Conservation (phyloP, 371 early-diverging fungal species). For the Saksenaea oblongispora region DNA sequence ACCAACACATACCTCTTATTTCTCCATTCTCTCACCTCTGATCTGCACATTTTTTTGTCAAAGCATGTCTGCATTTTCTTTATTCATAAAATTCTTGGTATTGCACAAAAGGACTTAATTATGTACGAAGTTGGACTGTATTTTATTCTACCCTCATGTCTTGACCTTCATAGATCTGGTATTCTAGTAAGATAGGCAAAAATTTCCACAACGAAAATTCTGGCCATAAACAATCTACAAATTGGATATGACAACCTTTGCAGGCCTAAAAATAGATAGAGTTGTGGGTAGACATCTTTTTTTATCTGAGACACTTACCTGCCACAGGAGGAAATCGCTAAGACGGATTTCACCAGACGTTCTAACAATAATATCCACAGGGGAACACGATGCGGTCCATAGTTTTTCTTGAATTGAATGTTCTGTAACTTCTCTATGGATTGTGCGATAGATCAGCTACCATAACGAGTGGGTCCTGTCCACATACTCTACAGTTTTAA, state of each 20-base stretch:
- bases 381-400: conserved; percentile 73
- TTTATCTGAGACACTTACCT: conserved; percentile 47
- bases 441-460: neutral
- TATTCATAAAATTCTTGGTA: neutral
- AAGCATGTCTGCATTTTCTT: conserved; percentile 1
- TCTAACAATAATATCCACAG: conserved; percentile 93
- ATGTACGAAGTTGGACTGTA: neutral
- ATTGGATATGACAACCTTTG: conserved; percentile 77
- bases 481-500: conserved; percentile 53
- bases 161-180: conserved; percentile 63
- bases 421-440: conserved; percentile 65
- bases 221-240: conserved; percentile 91
- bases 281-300: neutral
- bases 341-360: conserved; percentile 97
- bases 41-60: neutral
- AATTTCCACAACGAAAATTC: conserved; percentile 91
- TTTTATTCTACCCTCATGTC: neutral
- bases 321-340: conserved; percentile 98
- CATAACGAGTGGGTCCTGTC: neutral
- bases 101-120: neutral
- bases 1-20: neutral
- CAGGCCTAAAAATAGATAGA: conserved; percentile 31
- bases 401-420: conserved; percentile 63
- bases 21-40: neutral
- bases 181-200: conserved; percentile 79